phyloP scores from a whole-genome alignment of 768 basidiomycete species.

The Podaxis rugospora region DNA sequence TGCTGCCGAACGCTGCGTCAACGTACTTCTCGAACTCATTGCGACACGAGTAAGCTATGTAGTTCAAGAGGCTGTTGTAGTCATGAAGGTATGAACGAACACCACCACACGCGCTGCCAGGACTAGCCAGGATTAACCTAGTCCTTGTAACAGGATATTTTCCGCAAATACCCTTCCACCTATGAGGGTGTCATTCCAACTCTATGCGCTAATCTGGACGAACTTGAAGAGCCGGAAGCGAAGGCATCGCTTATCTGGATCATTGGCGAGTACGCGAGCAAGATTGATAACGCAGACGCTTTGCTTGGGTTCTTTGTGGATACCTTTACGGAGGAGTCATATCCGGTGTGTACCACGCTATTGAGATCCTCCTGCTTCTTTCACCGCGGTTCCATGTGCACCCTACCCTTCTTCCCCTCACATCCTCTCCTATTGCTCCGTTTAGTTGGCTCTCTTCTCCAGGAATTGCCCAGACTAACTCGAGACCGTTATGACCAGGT shows the following conservation, averaged over 20 bases:
- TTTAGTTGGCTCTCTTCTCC: not conserved
- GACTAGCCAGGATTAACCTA: not conserved
- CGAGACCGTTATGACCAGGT: constrained; percentile 31
- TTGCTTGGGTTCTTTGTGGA: constrained; percentile 88
- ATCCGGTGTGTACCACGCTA: constrained; percentile 54
- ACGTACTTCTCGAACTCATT: constrained; percentile 90
- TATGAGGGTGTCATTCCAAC: constrained; percentile 98
- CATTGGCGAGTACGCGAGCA: constrained; percentile 96
- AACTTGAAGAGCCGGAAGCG: constrained; percentile 96
- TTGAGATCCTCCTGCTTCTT: not conserved
- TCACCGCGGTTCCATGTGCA: not conserved
- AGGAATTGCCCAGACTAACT: not conserved
- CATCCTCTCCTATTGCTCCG: not conserved
- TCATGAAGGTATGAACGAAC: constrained; percentile 80
- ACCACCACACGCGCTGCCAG: not conserved
- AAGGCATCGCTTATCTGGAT: constrained; percentile 99
- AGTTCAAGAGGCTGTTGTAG: constrained; percentile 96
- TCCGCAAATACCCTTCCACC: constrained; percentile 93
- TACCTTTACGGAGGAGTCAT: constrained; percentile 89
- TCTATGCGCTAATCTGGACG: constrained; percentile 91
- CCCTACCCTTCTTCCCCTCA: not conserved
- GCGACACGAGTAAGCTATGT: constrained; percentile 93
- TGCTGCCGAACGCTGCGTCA: constrained; percentile 92
- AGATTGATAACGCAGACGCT: constrained; percentile 96
- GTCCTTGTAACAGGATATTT: constrained; percentile 71